These are phyloP conservation scores for Ophiostoma montium DNA, from an alignment of 2,329 filamentous ascomycete species.

Conservation along the genomic window DNA sequence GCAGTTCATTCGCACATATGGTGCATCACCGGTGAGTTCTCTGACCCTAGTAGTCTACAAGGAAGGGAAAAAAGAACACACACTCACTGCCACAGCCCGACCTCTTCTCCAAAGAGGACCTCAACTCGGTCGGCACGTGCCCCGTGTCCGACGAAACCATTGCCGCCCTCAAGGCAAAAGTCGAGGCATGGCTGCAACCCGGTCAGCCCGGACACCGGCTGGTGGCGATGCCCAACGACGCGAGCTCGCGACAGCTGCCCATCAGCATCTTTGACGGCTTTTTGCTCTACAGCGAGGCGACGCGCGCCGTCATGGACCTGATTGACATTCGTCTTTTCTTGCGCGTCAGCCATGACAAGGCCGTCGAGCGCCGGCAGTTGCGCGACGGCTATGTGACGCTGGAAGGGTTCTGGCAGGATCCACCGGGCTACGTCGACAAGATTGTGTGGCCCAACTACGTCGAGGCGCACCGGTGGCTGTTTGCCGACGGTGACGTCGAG, in stretches of 20 bases:
- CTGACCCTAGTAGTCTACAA: no score
- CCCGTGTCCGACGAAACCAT: constrained; percentile 37
- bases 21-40: constrained; percentile 47
- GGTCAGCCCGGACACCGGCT: constrained; percentile 27
- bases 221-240: constrained; percentile 3
- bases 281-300: constrained; percentile 52
- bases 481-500: constrained; percentile 54
- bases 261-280: constrained; percentile 81
- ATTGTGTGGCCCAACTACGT: constrained; percentile 96
- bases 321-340: constrained; percentile 72
- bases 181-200: constrained; percentile 31
- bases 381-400: constrained; percentile 65
- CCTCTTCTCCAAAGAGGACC: constrained; percentile 44
- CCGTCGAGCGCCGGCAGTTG: constrained; percentile 51
- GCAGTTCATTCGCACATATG: constrained; percentile 53
- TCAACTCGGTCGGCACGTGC: constrained; percentile 43
- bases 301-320: constrained; percentile 40
- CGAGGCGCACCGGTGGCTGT: constrained; percentile 66
- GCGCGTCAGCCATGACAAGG: constrained; percentile 48
- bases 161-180: constrained; percentile 29
- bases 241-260: constrained; percentile 20
- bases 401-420: constrained; percentile 91
- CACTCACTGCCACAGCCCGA: constrained; percentile 25
- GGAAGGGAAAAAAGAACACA: neutral
- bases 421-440: constrained; percentile 83